Evolutionary conservation across 2,329 filamentous ascomycete genomes (phyloP).

Genomic region (Didymella glomerata): DNA sequence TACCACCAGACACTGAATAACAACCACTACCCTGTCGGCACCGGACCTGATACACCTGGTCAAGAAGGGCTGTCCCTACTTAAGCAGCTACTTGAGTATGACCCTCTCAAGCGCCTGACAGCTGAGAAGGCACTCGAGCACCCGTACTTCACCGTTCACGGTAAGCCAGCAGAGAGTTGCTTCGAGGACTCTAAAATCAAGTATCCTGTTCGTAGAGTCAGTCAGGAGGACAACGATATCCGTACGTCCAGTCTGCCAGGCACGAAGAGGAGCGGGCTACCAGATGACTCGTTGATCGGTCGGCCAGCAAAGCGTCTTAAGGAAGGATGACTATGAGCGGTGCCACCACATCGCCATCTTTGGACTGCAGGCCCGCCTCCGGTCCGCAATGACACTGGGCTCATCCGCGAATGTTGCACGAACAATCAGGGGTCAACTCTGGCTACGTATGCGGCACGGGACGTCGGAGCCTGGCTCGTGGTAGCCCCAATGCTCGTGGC

Average conservation of each 20-base stretch:
- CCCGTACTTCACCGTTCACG: constrained; percentile 76
- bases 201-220: constrained; percentile 90
- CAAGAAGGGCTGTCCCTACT: constrained; percentile 83
- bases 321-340: constrained; percentile 46
- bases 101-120: constrained; percentile 86
- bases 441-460: background rate
- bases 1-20: constrained; percentile 59
- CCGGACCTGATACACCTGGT: constrained; percentile 51
- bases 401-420: background rate
- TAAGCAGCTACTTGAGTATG: constrained; percentile 86
- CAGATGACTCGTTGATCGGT: constrained; percentile 77
- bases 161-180: constrained; percentile 77
- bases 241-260: constrained; percentile 87
- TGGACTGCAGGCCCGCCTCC: background rate
- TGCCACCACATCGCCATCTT: background rate
- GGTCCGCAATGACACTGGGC: constrained; percentile 7
- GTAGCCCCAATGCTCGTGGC: background rate
- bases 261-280: constrained; percentile 85
- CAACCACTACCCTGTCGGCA: constrained; percentile 55
- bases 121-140: constrained; percentile 90
- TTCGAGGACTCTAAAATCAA: constrained; percentile 89
- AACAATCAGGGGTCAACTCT: background rate
- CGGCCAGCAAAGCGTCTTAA: constrained; percentile 64
- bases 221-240: constrained; percentile 95
- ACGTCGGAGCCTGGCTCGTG: background rate